Evolutionary conservation across 2,329 filamentous ascomycete species (phyloP).

Genomic region (Curvularia sp.): DNA sequence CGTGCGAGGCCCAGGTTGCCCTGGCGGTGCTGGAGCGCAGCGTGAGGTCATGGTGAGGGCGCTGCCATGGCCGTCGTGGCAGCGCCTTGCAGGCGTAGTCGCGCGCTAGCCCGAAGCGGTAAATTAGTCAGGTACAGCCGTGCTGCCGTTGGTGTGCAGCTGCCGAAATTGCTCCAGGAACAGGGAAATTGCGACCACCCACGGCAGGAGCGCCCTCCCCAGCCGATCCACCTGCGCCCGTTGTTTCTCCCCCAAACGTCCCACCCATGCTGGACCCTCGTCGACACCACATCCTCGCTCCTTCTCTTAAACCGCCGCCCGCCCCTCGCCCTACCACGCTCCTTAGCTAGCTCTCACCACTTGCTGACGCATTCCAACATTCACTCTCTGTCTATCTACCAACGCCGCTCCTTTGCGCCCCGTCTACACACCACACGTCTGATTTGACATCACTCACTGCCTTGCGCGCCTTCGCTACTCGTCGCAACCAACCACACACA

Average conservation of each 20-base stretch:
- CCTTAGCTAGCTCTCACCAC: slow-evolving; percentile 5
- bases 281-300: slow-evolving; percentile 11
- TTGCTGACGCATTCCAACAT: slow-evolving; percentile 4
- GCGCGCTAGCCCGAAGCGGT: background rate
- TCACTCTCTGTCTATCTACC: slow-evolving; percentile 20
- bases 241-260: slow-evolving; percentile 36
- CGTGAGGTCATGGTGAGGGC: background rate
- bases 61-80: background rate
- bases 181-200: slow-evolving; percentile 34
- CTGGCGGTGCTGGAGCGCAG: too few relatives aligned
- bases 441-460: slow-evolving; percentile 11
- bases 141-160: slow-evolving; percentile 10
- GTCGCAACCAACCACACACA: slow-evolving; percentile 10
- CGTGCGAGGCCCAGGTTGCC: background rate
- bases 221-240: slow-evolving; percentile 19
- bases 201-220: slow-evolving; percentile 17
- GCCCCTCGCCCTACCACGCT: slow-evolving; percentile 3
- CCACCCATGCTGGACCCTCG: slow-evolving; percentile 16
- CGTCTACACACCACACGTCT: slow-evolving; percentile 12
- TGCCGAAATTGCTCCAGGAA: slow-evolving; percentile 34
- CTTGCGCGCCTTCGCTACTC: slow-evolving; percentile 11
- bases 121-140: slow-evolving; percentile 18
- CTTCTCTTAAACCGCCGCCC: slow-evolving; percentile 11
- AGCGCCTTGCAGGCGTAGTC: slow-evolving; percentile 1
- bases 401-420: slow-evolving; percentile 19